Base-by-base conservation (phyloP, 202 grass and related monocot species). In the Schoenoplectus tabernaemontani region DNA sequence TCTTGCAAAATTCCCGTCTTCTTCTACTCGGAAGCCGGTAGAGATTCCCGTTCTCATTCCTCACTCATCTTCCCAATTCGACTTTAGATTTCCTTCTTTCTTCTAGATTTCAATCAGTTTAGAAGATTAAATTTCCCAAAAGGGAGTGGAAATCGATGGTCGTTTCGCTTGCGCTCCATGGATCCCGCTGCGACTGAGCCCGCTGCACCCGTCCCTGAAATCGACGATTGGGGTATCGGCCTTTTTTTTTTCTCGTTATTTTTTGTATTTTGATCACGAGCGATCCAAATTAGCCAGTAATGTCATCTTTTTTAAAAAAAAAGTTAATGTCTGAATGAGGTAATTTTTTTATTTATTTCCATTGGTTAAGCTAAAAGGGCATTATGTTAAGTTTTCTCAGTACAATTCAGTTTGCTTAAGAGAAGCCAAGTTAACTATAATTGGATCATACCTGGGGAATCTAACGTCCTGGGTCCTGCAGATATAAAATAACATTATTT, bases 141-240 rank as follows among this genome's bases (percentile, higher is more conserved):
- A 50, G 68, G 69, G 26, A 53, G 44, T 10, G n/a, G 78, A 89
- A 75, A 91, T 93, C 93, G 85, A 93, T 97, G 91, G 87, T 82
- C 87, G 81, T 91, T 97, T 82, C 87, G 81, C 86, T 97, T 90
- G 91, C 61, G 58, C 41, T 85, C 81, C 80, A 97, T 97, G 94
- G 94, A 97, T 93, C 89, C 87, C 70, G 66, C 60, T 85, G 86
- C 89, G 71, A 93, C 63, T 80, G 60, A 81, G 47, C 78, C 89
- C 36, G 82, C 91, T 76, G 76, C 83, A 67, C 62, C 81, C 71
- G 83, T 77, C n/a, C 83, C 88, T 20, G 87, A 57, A 83, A 80
- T 80, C 57, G 89, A 93, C 43, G 91, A 92, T 75, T 93, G 91
- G 94, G 94, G 94, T 84, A 67, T 22, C 12, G 51, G 6, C 17